phyloP scores from a whole-genome alignment of 78 protist species.

The Dictyostelium brefeldianum region DNA sequence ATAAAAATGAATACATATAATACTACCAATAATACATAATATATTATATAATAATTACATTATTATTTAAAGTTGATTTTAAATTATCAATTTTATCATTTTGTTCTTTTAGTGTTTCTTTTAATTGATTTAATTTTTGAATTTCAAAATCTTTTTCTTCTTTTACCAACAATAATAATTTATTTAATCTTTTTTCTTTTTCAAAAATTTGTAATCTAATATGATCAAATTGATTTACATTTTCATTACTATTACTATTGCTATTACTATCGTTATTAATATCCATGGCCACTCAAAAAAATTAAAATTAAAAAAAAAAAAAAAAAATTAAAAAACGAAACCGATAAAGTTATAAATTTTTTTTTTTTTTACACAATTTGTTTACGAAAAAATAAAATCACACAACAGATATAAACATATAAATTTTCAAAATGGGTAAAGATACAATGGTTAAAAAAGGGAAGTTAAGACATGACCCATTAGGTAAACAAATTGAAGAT shows the following conservation, averaged over 20 bases:
- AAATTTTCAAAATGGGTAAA: constrained; percentile 38
- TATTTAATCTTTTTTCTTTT: constrained; percentile 4
- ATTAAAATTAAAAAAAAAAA: not conserved
- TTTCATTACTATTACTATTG: not conserved
- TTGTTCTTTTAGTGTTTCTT: not conserved
- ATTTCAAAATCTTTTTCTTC: constrained; percentile 4
- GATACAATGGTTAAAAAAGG: not conserved
- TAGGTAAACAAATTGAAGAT: constrained; percentile 75
- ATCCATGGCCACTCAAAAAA: not conserved
- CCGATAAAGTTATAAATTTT: not conserved
- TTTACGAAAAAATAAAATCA: not conserved
- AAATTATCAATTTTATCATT: not conserved
- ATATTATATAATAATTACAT: not conserved
- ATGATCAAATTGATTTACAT: not conserved
- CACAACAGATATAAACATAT: not conserved
- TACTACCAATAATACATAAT: not conserved
- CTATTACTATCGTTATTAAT: not conserved
- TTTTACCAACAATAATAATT: constrained; percentile 4
- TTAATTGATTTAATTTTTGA: not conserved
- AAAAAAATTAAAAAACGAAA: not conserved
- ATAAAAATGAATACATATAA: no score
- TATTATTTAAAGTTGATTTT: not conserved
- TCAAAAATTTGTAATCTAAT: not conserved
- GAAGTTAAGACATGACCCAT: constrained; percentile 76
- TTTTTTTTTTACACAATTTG: not conserved